Base-by-base conservation (phyloP, 2,329 filamentous ascomycete genomes). In the Dendrostoma leiphaemia region DNA sequence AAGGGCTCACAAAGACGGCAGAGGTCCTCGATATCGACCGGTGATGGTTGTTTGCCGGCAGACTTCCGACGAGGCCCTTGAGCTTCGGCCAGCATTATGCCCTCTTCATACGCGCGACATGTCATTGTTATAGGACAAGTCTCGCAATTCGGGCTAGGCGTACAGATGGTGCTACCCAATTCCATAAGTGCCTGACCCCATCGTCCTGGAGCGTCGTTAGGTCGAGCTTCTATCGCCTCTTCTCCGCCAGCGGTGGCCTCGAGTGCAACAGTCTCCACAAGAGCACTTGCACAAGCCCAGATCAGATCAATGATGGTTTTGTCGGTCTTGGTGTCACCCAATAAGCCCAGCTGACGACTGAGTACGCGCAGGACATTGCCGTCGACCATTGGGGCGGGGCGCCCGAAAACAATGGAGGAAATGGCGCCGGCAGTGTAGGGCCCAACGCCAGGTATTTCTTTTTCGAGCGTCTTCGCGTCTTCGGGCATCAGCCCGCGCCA, bases 111-210 rank as follows among this genome's bases (percentile, higher is more conserved):
- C 0, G 73, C 78, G 5, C 77, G 76, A 57, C 81, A 83, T 0
- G 76, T 81, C 2, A 67, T 64, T 0, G 69, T 76, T 44, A 83
- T 71, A 1, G 81, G 81, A 51, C 81, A 83, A 1, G 62, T 61
- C 2, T 65, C 66, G 59, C 83, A 86, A 48, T 79, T 77, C 1
- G 83, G 83, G 59, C 79, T 80, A 0, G 83, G 83, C 6, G 76
- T 76, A 60, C 83, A 86, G 2, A 86, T 64, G 0, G 83, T 86
- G 58, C 82, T 85, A 3, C 83, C 83, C 4, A 86, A 71, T 62
- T 86, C 83, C 83, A 86, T 86, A 24, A 86, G 67, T 1, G 80
- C 83, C 63, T 86, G 83, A 0, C 84, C 84, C 83, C 83, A 86
- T 56, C 77, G 67, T 0, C 83, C 83, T 0, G 83, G 82, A 21